Percentiles rank a stretch among this genome's conserved stretches.
These are phyloP conservation scores for Salix brachista DNA, from an alignment of 345 rosid species.

Conservation along the genomic window DNA sequence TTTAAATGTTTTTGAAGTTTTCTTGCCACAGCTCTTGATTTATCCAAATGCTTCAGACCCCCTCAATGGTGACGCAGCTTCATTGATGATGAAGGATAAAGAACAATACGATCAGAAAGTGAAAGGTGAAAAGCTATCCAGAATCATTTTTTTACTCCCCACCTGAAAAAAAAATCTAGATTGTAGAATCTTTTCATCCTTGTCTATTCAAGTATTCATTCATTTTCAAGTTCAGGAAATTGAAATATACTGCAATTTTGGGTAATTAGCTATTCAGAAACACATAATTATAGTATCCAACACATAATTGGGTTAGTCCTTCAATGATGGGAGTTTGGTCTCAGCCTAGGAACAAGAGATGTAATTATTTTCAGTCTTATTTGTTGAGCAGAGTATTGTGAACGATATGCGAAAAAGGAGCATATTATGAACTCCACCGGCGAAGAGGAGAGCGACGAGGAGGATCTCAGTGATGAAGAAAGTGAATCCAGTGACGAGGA, in stretches of 20 bases:
- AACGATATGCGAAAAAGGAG: conserved; percentile 56
- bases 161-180: no score
- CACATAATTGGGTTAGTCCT: neutral
- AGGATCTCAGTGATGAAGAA: conserved; percentile 48
- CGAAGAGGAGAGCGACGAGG: conserved; percentile 40
- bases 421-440: conserved; percentile 29
- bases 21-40: conserved; percentile 65
- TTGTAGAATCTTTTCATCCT: no score
- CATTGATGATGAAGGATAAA: conserved; percentile 64
- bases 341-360: neutral
- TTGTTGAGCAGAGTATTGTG: conserved; percentile 49
- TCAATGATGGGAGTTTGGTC: neutral
- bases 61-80: conserved; percentile 65
- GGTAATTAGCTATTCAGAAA: no score
- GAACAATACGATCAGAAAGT: conserved; percentile 64
- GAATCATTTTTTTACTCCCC: neutral
- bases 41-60: conserved; percentile 77
- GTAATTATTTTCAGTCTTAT: neutral
- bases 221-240: no score
- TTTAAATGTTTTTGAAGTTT: conserved; percentile 63
- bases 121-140: conserved; percentile 39
- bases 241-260: neutral
- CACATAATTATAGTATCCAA: neutral
- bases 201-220: no score
- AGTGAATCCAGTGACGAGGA: conserved; percentile 38